Evolutionary conservation across 257 asterid genomes (phyloP), one percentile per base, ranked within the genome.

Genomic region (Gentiana dahurica): DNA sequence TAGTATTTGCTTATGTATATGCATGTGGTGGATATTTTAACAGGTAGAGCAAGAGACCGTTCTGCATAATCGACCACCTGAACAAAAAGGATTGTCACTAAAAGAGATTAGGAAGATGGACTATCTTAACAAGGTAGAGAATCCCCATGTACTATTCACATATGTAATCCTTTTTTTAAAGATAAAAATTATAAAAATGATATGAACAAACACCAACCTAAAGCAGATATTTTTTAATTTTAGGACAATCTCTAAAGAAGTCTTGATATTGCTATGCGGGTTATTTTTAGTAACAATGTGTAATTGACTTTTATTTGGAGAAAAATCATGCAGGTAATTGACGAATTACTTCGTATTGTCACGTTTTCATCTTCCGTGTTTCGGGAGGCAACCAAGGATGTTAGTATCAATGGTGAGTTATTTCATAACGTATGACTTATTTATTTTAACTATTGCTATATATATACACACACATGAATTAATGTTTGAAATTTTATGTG

Each of bases 381-480:
- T 60, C 68, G 96, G 62, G 94, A 88, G 73, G 96, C 96, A 6
- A 88, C 63, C 61, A 69, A 53, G 60, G 94, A 88, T 51, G 86
- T 77, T 38, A 49, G 8, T 12, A 51, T 85, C 10, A 69, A 80
- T 15, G 91, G 94, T 87, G 60, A 45, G 71, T 47, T 36, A 35
- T 33, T 36, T 11, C 13, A 8, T 33, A 9, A 32, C 10, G 4
- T 4, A 24, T 51, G 34, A 24, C 8, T 3, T 6, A 13, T 8
- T 2, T 15, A 1, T 15, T 15, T 15, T 15, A 15, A 15, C 24
- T 15, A 15, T 34, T 5, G 24, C 24, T 15, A 15, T 15, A 15
- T 0, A 15, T 15, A 15, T 15, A 15, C 24, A 15, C 24, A 15
- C 24, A 15, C 24, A 15, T 15, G n/a, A n/a, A 15, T 15, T 15